Base-by-base conservation (phyloP, 768 basidiomycete species). In the Naganishia vishniacii region DNA sequence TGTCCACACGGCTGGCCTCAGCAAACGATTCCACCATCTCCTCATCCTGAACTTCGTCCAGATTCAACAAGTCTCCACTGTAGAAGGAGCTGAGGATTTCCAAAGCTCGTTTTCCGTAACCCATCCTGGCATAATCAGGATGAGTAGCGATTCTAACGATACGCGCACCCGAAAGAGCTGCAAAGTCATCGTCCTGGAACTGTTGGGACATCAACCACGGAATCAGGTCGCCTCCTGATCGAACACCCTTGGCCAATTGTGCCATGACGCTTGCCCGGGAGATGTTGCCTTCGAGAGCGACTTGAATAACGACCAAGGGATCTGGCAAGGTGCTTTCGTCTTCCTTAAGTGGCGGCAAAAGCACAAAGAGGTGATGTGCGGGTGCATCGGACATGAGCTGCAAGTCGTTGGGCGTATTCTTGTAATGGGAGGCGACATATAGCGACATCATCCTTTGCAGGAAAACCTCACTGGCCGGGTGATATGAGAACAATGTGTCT, bases 321-420 rank as follows among this genome's bases (percentile, higher is more conserved):
- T 97, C 93, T 0, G 95, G 95, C 0, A 99, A 82, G 51, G 86
- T 83, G n/a, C 82, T 86, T 74, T 91, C 90, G 66, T 93, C 88
- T 61, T 92, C 88, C 71, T 88, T 86, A 51, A 98, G 82, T 0
- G 95, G 95, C 0, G 93, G 93, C 1, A 98, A 81, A 0, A 99
- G 83, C 0, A 99, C 95, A 69, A 98, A 99, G 15, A 99, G 83
- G 71, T 93, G 90, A 73, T 98, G 94, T 0, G 91, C 93, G 0
- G 95, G 95, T 0, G 95, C 95, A 71, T 99, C 95, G 12, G 88
- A 89, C 77, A 98, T 84, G 58, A 99, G 83, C 76, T 98, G 94
- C n/a, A 99, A 82, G 75, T 99, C 95, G 74, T 99, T 98, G 20
- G 95, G 95, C 73, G 93, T 90, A 77, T 98, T 99, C 79, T 99